phyloP scores from a whole-genome alignment of 2,329 filamentous ascomycete species.

The Cladophialophora exuberans region DNA sequence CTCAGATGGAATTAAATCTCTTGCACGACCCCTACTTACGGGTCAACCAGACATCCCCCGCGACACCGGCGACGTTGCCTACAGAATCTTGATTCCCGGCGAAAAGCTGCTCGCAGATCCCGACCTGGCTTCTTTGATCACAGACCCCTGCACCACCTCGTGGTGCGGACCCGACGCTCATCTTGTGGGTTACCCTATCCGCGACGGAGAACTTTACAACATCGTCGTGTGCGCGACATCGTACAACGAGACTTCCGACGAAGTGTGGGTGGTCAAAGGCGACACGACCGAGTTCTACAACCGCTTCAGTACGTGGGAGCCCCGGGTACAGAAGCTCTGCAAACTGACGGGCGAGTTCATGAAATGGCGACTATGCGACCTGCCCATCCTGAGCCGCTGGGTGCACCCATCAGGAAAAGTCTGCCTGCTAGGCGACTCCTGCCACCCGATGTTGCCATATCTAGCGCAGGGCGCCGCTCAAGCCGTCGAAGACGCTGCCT shows the following conservation, averaged over 20 bases:
- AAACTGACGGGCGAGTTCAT: no score
- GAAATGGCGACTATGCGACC: no score
- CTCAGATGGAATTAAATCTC: conserved; percentile 51
- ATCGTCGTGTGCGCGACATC: conserved; percentile 51
- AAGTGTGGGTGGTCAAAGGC: conserved; percentile 36
- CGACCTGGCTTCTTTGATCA: background rate
- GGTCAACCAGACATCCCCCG: conserved; percentile 45
- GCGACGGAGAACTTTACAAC: conserved; percentile 64
- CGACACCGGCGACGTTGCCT: conserved; percentile 60
- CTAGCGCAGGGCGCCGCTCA: no score
- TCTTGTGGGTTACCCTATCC: conserved; percentile 62
- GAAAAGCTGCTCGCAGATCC: conserved; percentile 52
- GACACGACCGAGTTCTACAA: conserved; percentile 42
- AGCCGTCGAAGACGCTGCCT: no score
- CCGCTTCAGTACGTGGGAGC: conserved; percentile 44
- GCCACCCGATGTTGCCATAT: no score
- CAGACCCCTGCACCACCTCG: conserved; percentile 10
- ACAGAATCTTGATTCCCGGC: conserved; percentile 55
- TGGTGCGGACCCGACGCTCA: conserved; percentile 14
- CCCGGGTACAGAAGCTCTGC: conserved; percentile 41
- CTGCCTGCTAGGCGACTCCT: no score
- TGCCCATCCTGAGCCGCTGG: no score
- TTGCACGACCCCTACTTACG: background rate
- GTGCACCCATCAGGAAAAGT: no score
- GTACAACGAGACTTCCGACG: conserved; percentile 10